Evolutionary conservation across 2,329 filamentous ascomycete species (phyloP), one percentile per base, ranked within the genome.

Genomic region (Penicillium sp.): DNA sequence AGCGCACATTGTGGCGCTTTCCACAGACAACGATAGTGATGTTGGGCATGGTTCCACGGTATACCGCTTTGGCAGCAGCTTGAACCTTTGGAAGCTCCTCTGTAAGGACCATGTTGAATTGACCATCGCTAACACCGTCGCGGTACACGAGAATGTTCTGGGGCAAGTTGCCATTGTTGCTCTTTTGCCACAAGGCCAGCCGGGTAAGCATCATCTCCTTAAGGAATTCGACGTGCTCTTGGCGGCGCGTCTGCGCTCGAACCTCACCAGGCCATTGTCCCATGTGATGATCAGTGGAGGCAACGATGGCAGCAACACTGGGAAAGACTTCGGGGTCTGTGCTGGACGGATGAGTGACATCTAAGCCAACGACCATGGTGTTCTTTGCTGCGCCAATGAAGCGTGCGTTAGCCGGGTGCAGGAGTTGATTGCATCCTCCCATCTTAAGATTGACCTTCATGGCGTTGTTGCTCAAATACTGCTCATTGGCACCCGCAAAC

Each of bases 71-170:
- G 68, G 89, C 91, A 0, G 90, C 90, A 6, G 79, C 73, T 2
- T 85, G 59, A 12, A 78, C 51, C 2, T 58, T 49, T 0, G 65
- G 64, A 1, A 94, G 78, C 71, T 96, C 92, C 0, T 81, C 58
- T 0, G 82, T 75, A 0, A 93, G 74, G 0, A 96, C 87, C 42
- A 83, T 78, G 0, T 78, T 62, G 71, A 91, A 96, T 63, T 96
- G 91, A 0, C 90, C 87, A 65, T 96, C 92, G 0, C 90, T 93
- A 0, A 96, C 90, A 42, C 92, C 93, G 64, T 96, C 92, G 25
- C 92, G 87, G 77, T 90, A 97, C 38, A 96, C 83, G 54, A 97
- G 75, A 42, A 96, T 88, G 65, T 90, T 90, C 9, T 84, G 78
- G 0, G 91, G 91, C 0, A 88, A 76, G 0, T 61, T 63, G 0